A percentile compares a stretch with the other conserved stretches of the same genome.
phyloP scores from a whole-genome alignment of 306 rosid species.

The Luffa acutangula region DNA sequence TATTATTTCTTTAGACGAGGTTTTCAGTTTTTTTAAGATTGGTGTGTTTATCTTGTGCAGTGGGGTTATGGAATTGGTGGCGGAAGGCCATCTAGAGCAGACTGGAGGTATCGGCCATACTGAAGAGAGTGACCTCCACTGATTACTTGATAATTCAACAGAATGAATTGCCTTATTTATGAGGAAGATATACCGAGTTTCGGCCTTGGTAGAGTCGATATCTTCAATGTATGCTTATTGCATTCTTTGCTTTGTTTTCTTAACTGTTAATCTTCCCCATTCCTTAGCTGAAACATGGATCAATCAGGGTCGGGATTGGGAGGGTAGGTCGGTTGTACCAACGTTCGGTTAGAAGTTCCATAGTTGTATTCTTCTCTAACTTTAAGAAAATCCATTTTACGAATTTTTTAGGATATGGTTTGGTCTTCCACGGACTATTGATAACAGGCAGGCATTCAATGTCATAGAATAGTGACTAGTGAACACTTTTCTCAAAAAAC shows the following conservation, averaged over 20 bases:
- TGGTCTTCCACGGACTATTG: neutral
- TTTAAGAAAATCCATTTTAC: neutral
- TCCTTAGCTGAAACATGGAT: neutral
- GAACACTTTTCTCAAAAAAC: neutral
- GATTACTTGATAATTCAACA: neutral
- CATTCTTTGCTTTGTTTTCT: neutral
- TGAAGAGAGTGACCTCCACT: conserved; percentile 9
- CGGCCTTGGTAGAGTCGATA: neutral
- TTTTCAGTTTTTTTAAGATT: neutral
- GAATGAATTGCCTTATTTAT: neutral
- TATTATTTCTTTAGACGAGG: no score
- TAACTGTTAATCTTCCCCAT: neutral
- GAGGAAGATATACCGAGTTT: neutral
- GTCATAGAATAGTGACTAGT: neutral
- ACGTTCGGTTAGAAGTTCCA: neutral
- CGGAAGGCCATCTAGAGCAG: conserved; percentile 78
- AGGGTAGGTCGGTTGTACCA: neutral
- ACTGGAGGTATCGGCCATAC: conserved; percentile 98
- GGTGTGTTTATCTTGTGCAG: conserved; percentile 32
- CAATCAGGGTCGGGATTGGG: neutral
- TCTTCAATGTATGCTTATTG: neutral
- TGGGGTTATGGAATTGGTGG: conserved; percentile 82
- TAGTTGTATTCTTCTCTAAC: neutral
- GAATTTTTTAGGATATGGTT: neutral
- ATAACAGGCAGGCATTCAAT: neutral